Evolutionary conservation across 441 rosid genomes (phyloP).

Genomic region (Adansonia madagascariensis): DNA sequence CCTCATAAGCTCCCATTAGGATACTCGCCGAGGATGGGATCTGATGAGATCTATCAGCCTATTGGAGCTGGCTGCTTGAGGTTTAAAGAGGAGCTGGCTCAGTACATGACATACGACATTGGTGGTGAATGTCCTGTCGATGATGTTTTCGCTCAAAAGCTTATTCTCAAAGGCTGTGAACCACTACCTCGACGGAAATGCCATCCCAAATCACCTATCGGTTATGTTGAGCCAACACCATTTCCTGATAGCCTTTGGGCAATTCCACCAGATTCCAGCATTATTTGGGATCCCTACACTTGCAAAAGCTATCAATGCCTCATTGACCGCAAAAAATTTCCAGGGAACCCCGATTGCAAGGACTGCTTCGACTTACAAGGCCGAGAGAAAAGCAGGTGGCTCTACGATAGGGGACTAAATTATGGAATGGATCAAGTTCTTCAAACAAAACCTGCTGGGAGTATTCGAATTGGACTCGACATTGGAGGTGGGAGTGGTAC

Average conservation of each 20-base stretch:
- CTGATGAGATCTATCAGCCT: conserved; percentile 42
- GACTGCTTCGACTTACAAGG: conserved; percentile 57
- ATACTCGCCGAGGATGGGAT: conserved; percentile 40
- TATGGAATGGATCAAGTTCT: conserved; percentile 53
- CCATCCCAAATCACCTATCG: conserved; percentile 40
- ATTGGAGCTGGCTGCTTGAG: conserved; percentile 49
- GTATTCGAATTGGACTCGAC: conserved; percentile 52
- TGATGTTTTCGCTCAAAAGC: conserved; percentile 51
- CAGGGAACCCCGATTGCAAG: conserved; percentile 50
- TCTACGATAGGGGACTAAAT: conserved; percentile 42
- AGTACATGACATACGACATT: conserved; percentile 46
- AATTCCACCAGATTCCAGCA: conserved; percentile 45
- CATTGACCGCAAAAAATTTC: conserved; percentile 39
- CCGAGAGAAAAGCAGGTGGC: conserved; percentile 48
- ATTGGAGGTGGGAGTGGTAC: conserved; percentile 53
- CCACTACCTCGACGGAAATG: conserved; percentile 58
- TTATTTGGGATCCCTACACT: conserved; percentile 53
- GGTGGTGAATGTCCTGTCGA: conserved; percentile 56
- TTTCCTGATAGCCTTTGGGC: conserved; percentile 48
- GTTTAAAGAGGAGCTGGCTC: conserved; percentile 47
- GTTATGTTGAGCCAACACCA: conserved; percentile 43
- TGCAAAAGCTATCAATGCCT: conserved; percentile 56
- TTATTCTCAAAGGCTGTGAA: conserved; percentile 55
- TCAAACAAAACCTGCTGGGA: conserved; percentile 32
- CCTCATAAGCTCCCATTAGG: conserved; percentile 53